Percentiles rank a stretch among this genome's conserved stretches.
phyloP scores from a whole-genome alignment of 2,329 filamentous ascomycete genomes.

The Lachnellula arida region DNA sequence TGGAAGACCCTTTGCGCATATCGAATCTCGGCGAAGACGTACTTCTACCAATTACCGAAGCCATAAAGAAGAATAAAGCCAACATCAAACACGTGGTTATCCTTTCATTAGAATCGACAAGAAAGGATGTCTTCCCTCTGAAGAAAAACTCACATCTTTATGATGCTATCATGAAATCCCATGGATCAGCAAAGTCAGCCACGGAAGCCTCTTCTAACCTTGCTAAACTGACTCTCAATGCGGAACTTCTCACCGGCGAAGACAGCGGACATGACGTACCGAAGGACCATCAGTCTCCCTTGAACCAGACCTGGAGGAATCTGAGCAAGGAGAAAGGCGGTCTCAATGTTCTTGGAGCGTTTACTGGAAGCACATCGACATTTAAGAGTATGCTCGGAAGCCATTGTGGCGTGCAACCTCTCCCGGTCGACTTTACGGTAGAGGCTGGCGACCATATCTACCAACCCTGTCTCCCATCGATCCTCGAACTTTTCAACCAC shows the following conservation, averaged over 20 bases:
- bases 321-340: slow-evolving; percentile 30
- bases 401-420: slow-evolving; percentile 37
- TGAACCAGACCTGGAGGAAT: slow-evolving; percentile 18
- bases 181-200: slow-evolving; percentile 18
- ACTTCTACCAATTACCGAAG: slow-evolving; percentile 29
- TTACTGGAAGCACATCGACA: slow-evolving; percentile 36
- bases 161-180: slow-evolving; percentile 31
- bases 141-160: slow-evolving; percentile 34
- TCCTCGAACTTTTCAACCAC: slow-evolving; percentile 35
- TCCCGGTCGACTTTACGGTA: slow-evolving; percentile 38
- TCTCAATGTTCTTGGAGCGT: slow-evolving; percentile 34
- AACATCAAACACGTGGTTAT: slow-evolving; percentile 36
- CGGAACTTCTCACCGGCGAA: slow-evolving; percentile 36
- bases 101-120: slow-evolving; percentile 37
- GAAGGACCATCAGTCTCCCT: neutral
- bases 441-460: slow-evolving; percentile 35
- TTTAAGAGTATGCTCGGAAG: slow-evolving; percentile 37
- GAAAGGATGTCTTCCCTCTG: slow-evolving; percentile 38
- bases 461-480: slow-evolving; percentile 37
- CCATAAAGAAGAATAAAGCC: slow-evolving; percentile 29
- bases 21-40: slow-evolving; percentile 34
- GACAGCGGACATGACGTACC: slow-evolving; percentile 29
- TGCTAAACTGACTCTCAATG: slow-evolving; percentile 28
- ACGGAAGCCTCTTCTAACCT: slow-evolving; percentile 28
- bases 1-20: slow-evolving; percentile 35